phyloP scores from a whole-genome alignment of 73 alveolate species.

The Paramecium tetraurelia region DNA sequence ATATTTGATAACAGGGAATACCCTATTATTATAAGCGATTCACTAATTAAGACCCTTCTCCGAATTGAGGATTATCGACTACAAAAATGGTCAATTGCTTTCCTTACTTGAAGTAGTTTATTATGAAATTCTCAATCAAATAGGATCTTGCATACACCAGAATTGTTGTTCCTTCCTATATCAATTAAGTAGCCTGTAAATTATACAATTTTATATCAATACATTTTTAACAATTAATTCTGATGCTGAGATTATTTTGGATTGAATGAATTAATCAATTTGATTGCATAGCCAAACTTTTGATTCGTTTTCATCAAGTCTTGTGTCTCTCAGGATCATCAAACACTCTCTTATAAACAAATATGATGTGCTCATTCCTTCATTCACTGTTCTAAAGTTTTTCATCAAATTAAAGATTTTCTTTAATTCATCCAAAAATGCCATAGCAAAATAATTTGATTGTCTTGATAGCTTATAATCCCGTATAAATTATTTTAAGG shows the following conservation, averaged over 20 bases:
- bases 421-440: conserved; percentile 16
- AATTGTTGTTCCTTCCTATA: conserved; percentile 32
- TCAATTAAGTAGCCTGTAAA: not conserved
- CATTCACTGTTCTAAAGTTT: conserved; percentile 58
- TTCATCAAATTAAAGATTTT: not conserved
- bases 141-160: conserved; percentile 60
- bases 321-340: not conserved
- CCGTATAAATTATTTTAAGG: conserved; percentile 30
- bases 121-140: conserved; percentile 51
- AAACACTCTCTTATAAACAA: not conserved
- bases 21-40: conserved; percentile 19
- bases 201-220: not conserved
- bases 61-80: conserved; percentile 61
- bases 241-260: conserved; percentile 48
- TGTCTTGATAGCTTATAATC: conserved; percentile 34
- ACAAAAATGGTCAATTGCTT: conserved; percentile 39
- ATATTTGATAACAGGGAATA: not conserved
- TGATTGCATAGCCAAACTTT: conserved; percentile 48
- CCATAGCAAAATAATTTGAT: conserved; percentile 7
- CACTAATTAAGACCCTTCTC: conserved; percentile 44
- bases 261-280: conserved; percentile 50
- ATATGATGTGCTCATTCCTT: conserved; percentile 61
- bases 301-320: not conserved
- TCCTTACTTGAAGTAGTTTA: conserved; percentile 29
- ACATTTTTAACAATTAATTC: conserved; percentile 54